phyloP scores from a whole-genome alignment of 192 early-diverging fungal genomes.

The Piromyces finnis region DNA sequence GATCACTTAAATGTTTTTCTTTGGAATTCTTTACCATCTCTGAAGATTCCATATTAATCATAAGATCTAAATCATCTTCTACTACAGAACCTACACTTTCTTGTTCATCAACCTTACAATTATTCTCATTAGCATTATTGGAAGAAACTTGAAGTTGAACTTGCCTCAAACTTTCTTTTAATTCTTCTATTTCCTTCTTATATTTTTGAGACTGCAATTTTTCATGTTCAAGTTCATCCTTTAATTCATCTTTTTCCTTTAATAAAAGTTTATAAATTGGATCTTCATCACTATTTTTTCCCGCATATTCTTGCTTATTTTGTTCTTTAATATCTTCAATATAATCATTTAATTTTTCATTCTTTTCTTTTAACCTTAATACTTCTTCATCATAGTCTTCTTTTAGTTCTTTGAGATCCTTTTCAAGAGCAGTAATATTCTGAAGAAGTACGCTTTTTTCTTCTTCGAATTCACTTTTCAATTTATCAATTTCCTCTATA shows the following conservation, averaged over 20 bases:
- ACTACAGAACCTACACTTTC: neutral
- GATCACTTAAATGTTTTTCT: no score
- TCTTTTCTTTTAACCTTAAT: neutral
- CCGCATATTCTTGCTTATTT: neutral
- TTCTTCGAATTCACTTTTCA: neutral
- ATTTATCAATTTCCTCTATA: neutral
- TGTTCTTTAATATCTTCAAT: neutral
- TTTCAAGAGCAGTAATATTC: neutral
- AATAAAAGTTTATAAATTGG: neutral
- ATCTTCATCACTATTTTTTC: no score
- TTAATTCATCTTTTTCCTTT: neutral
- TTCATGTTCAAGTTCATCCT: neutral
- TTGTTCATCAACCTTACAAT: neutral
- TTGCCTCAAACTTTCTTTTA: neutral
- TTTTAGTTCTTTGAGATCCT: neutral
- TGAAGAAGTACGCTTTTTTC: neutral
- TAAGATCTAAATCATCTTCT: no score
- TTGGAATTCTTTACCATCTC: no score
- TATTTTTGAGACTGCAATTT: neutral
- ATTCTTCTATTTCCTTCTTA: neutral
- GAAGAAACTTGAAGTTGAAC: neutral
- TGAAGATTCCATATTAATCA: no score
- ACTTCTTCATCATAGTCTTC: neutral
- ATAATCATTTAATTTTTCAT: neutral
- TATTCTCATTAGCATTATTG: neutral